phyloP scores from a whole-genome alignment of 352 stramenopile genomes.

The Thraustotheca clavata region DNA sequence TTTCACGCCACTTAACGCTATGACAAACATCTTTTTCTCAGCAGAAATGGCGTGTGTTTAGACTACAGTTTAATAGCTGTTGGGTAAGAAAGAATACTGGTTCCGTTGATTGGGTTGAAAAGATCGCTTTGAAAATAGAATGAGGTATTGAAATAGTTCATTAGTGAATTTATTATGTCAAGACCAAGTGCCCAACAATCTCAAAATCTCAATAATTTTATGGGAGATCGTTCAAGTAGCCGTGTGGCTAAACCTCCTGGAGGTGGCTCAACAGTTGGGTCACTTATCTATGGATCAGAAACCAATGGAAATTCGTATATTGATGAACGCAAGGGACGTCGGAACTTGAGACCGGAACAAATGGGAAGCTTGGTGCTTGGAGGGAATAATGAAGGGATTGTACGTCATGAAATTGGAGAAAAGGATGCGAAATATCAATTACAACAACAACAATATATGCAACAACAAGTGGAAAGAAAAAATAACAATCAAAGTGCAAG shows the following conservation, averaged over 20 bases:
- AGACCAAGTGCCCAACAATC: slow-evolving; percentile 24
- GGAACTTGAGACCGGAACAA: slow-evolving; percentile 1
- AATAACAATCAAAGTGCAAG: slow-evolving; percentile 2
- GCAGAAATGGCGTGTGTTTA: too few species aligned
- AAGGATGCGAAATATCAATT: slow-evolving; percentile 17
- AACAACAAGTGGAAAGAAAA: not conserved
- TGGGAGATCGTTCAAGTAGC: slow-evolving; percentile 66
- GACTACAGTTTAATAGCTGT: too few species aligned
- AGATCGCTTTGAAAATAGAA: too few species aligned
- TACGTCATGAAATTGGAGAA: not conserved
- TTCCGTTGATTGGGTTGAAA: too few species aligned
- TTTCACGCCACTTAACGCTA: too few species aligned
- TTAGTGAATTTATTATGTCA: slow-evolving; percentile 10
- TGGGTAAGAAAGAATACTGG: too few species aligned
- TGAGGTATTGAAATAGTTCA: too few species aligned
- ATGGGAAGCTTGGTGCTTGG: slow-evolving; percentile 12
- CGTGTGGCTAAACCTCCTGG: slow-evolving; percentile 58
- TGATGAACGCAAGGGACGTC: slow-evolving; percentile 12
- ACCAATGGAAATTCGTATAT: slow-evolving; percentile 24
- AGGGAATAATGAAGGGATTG: not conserved
- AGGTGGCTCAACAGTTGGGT: slow-evolving; percentile 59
- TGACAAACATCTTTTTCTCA: too few species aligned
- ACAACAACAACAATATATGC: slow-evolving; percentile 11
- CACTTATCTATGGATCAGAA: slow-evolving; percentile 62
- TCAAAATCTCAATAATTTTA: slow-evolving; percentile 76